These are phyloP conservation scores for Penicillium sp. DNA, from an alignment of 2,329 filamentous ascomycete species.

Conservation along the genomic window DNA sequence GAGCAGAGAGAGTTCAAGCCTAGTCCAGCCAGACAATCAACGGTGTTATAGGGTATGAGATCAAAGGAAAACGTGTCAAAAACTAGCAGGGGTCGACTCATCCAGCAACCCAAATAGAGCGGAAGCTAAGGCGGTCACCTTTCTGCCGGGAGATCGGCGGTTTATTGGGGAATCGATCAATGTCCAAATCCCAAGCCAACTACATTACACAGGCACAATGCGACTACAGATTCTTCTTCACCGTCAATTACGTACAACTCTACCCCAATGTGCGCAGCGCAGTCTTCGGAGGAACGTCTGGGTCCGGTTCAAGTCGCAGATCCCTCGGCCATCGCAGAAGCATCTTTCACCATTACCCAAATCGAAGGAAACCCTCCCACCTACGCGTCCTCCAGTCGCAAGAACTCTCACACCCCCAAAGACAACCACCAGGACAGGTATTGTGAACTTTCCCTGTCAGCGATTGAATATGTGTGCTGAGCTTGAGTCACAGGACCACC, in stretches of 20 bases:
- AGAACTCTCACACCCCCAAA: constrained; percentile 19
- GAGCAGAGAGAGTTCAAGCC: not conserved
- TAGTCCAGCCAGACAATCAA: constrained; percentile 9
- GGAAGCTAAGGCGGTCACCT: constrained; percentile 2
- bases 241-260: constrained; percentile 27
- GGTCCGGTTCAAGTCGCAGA: constrained; percentile 29
- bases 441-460: not conserved
- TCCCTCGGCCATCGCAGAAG: constrained; percentile 21
- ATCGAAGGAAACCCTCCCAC: constrained; percentile 17
- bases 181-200: constrained; percentile 4
- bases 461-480: constrained; percentile 6
- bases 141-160: constrained; percentile 2
- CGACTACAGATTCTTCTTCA: constrained; percentile 26
- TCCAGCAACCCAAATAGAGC: not conserved
- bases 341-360: constrained; percentile 18
- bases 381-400: constrained; percentile 9
- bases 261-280: constrained; percentile 25
- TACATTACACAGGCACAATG: constrained; percentile 18
- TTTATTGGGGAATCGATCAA: constrained; percentile 5
- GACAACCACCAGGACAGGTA: constrained; percentile 29
- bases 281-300: constrained; percentile 26
- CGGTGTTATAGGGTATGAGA: not conserved
- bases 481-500: constrained; percentile 29
- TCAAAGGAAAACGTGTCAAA: not conserved
- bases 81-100: not conserved